Base-by-base conservation (phyloP, 1,139 yeast species). In the Entelexis paramagnoliae region DNA sequence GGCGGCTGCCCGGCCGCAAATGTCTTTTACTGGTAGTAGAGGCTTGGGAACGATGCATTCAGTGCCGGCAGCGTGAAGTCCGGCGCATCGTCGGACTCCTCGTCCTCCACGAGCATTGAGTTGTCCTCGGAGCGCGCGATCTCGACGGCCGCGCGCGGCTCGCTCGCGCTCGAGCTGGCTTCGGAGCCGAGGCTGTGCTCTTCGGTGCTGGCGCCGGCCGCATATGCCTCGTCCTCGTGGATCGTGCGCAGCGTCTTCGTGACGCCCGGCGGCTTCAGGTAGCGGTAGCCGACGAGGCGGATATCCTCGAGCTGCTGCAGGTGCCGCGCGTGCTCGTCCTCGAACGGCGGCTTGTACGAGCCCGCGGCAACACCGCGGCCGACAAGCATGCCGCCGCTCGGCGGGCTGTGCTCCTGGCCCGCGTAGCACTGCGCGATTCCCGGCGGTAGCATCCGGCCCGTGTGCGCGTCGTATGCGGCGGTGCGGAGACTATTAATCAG, bases 261-360 rank as follows among this genome's bases (percentile, higher is more conserved):
- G 28, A 56, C 53, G 4, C 63, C 63, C 2, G 63, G 62, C n/a
- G 62, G 62, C 42, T 51, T 52, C 41, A 60, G 51, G 20, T 36
- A 51, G 16, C 46, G 47, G 48, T 48, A 55, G 11, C 63, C 63
- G 9, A 52, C 40, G 11, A 49, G 48, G 10, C 56, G 34, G 20
- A 58, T 26, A 4, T 42, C 44, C 24, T 49, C 48, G 20, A 57
- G 48, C 7, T 17, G 19, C 36, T 41, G 36, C 38, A 22, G 30
- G 28, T 52, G 48, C 26, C 13, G 40, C 16, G 26, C 42, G 38
- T 26, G 14, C 10, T n/a, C 47, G 38, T 20, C 26, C 41, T 48
- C 43, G 20, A 42, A 24, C 24, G 40, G 39, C 17, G 40, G 40
- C 36, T 34, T 24, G 28, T 30, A 30, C 13, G 46, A 19, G 46